Base-by-base conservation (phyloP, 306 rosid genomes). In the Lablab purpureus region DNA sequence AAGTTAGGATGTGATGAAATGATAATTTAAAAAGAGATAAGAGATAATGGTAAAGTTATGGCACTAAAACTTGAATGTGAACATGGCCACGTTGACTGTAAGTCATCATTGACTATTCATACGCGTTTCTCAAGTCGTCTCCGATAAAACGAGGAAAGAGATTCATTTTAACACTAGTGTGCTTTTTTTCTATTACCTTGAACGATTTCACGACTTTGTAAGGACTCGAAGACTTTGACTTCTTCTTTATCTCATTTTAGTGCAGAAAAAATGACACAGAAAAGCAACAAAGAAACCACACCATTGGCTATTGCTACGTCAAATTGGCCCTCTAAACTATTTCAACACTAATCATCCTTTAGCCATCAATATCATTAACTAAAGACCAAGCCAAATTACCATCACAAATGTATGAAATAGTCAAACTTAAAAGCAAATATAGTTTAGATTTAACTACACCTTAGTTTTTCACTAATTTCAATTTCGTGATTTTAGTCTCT, bases 261-360 rank as follows among this genome's bases (percentile, higher is more conserved):
- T 4, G 19, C 15, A 19, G 4, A 19, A 3, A 8, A 22, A 34
- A 36, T 72, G 81, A 72, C 80, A 46, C 8, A 55, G 34, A 62
- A 58, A 66, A 15, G 19, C 12, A 34, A 23, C 4, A 73, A 56
- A 46, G 23, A 46, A 65, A 37, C 22, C 9, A 3, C 58, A 25
- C 14, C 67, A 78, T 85, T 82, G 86, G 88, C 81, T 18, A 37
- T 41, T 46, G 79, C 84, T 14, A 74, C 84, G 86, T 78, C 80
- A 32, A 58, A 74, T 13, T 25, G 19, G 56, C 62, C 21, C 18
- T 85, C 69, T 43, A 74, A 46, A 77, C 74, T 75, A 72, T 56
- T 21, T 19, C 54, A 18, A 30, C 45, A 30, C 81, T 37, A 59
- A 15, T 59, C 25, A 74, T 67, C 9, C 22, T 74, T 77, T 62